phyloP scores from a whole-genome alignment of 2,329 filamentous ascomycete genomes.

The Pseudocercospora crystallina region DNA sequence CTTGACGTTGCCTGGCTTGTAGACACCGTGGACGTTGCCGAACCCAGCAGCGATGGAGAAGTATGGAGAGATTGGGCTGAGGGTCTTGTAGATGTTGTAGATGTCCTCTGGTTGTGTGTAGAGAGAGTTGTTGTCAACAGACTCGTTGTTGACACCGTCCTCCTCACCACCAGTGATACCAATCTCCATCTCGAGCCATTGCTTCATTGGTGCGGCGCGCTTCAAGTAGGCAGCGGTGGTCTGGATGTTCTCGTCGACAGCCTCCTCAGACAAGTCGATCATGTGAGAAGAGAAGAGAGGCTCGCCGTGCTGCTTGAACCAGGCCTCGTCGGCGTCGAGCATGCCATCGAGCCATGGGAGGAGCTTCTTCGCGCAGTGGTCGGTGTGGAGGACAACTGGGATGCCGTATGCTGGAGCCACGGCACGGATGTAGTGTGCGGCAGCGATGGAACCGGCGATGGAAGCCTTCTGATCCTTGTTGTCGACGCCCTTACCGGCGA shows the following conservation, averaged over 20 bases:
- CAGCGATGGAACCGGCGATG: slow-evolving; percentile 82
- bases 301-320: slow-evolving; percentile 90
- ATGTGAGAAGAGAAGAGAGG: slow-evolving; percentile 97
- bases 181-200: slow-evolving; percentile 99
- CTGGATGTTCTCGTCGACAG: slow-evolving; percentile 83
- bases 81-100: slow-evolving; percentile 82
- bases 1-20: slow-evolving; percentile 97
- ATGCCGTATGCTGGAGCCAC: slow-evolving; percentile 84
- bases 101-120: slow-evolving; percentile 99
- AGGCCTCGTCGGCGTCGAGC: slow-evolving; percentile 88
- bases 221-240: slow-evolving; percentile 93
- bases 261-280: slow-evolving; percentile 95
- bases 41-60: slow-evolving; percentile 98
- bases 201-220: slow-evolving; percentile 93
- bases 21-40: slow-evolving; percentile 98
- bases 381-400: slow-evolving; percentile 91
- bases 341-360: slow-evolving; percentile 97
- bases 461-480: slow-evolving; percentile 85
- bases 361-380: slow-evolving; percentile 99
- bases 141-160: slow-evolving; percentile 98
- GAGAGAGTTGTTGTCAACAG: slow-evolving; percentile 92
- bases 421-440: slow-evolving; percentile 88
- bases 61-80: slow-evolving; percentile 84
- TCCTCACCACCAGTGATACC: slow-evolving; percentile 97
- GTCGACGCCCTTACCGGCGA: slow-evolving; percentile 64